Base-by-base conservation (phyloP, 2,329 filamentous ascomycete species). In the Fusarium buxicola region DNA sequence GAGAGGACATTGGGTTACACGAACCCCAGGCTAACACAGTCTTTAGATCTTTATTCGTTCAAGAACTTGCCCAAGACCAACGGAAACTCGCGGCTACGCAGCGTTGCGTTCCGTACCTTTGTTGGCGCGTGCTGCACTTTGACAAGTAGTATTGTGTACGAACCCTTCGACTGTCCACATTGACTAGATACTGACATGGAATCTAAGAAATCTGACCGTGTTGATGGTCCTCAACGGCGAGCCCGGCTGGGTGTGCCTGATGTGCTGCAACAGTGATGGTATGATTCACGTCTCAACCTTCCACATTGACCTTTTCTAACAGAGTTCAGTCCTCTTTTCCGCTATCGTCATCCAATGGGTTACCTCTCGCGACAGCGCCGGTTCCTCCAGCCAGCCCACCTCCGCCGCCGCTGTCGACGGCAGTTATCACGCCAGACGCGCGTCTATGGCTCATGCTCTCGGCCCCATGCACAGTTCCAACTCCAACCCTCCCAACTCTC, bases 251-350 rank as follows among this genome's bases (percentile, higher is more conserved):
- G 80, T 89, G 3, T 89, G 86, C 63, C 78, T 89, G 5, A 86
- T 88, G 77, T 86, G 85, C 67, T 90, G 87, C 69, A 89, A 89
- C 67, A 80, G 81, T 60, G 87, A 89, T 69, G 82, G 86, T 86
- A 73, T 68, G 80, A 75, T 24, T 27, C 56, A 15, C 25, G 12
- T 36, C 31, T 30, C 24, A 24, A 24, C 18, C 9, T n/a, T 7
- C 45, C 32, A 13, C 31, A 21, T 8, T 24, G 34, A 21, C 31
- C n/a, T 18, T 16, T 7, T 7, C 30, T 53, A 15, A 68, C 40
- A 24, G 36, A 8, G 16, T 9, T 3, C n/a, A 86, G 84, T 88
- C 13, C 78, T 88, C 27, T 87, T 88, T 72, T 86, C 82, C 12
- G 82, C 84, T 16, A 66, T 86, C 4, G 82, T 89, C n/a, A 80